phyloP scores from a whole-genome alignment of 768 basidiomycete genomes.

The Collybiopsis luxurians region DNA sequence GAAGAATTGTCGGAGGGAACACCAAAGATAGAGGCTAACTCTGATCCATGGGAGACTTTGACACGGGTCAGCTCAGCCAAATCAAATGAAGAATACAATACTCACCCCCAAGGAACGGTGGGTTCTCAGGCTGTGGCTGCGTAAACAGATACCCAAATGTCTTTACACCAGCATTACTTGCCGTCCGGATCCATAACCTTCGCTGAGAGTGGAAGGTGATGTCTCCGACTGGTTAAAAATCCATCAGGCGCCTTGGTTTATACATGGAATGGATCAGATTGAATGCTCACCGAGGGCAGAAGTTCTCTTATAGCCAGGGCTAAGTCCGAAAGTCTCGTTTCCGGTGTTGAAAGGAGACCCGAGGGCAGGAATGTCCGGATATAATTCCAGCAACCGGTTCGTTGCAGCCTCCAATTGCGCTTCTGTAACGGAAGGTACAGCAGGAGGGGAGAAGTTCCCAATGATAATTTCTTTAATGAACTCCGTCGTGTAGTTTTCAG shows the following conservation, averaged over 20 bases:
- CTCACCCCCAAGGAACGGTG: constrained; percentile 13
- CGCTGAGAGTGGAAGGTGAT: constrained; percentile 21
- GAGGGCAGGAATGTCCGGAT: constrained; percentile 38
- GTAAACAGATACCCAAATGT: constrained; percentile 13
- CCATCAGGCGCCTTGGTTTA: neutral
- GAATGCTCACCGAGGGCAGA: constrained; percentile 24
- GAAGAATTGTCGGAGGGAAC: constrained; percentile 11
- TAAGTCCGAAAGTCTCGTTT: constrained; percentile 40
- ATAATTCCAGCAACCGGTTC: constrained; percentile 29
- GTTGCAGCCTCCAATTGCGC: constrained; percentile 14
- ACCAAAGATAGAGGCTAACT: constrained; percentile 30
- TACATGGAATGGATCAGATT: constrained; percentile 1
- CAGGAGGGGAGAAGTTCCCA: constrained; percentile 23
- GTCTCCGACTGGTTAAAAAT: constrained; percentile 18
- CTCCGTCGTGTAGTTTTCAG: constrained; percentile 20
- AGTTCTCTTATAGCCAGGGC: constrained; percentile 36
- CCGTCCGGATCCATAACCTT: constrained; percentile 6
- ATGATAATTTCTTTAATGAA: constrained; percentile 17
- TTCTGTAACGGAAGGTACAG: constrained; percentile 12
- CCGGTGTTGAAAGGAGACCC: constrained; percentile 46
- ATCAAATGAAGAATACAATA: neutral
- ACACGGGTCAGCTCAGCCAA: neutral
- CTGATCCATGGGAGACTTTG: constrained; percentile 28
- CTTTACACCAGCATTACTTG: constrained; percentile 1
- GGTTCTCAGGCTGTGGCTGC: constrained; percentile 13